A percentile compares a stretch with the other conserved stretches of the same genome.
Conservation (phyloP, 176 grass and related monocot genomes). For the Saccharum spontaneum region DNA sequence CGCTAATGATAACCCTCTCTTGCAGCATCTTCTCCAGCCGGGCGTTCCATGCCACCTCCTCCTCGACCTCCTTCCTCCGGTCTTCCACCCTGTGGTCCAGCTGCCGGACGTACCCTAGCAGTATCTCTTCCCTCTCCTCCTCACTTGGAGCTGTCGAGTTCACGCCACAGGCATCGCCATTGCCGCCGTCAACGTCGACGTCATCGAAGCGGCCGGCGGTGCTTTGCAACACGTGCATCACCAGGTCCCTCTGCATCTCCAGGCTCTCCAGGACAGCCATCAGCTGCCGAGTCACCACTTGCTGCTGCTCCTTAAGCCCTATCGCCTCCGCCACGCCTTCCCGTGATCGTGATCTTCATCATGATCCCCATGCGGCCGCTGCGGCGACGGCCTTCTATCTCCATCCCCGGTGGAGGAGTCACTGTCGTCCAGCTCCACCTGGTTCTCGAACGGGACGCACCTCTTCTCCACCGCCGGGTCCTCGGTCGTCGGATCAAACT, state of each 20-base stretch:
- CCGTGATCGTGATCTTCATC: not conserved
- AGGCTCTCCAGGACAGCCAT: conserved; percentile 65
- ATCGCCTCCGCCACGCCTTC: not conserved
- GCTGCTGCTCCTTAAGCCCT: conserved; percentile 29
- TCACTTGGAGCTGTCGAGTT: not conserved
- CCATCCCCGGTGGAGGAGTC: conserved; percentile 1
- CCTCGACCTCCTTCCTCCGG: conserved; percentile 53
- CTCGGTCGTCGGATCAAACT: conserved; percentile 40
- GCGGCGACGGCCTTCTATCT: not conserved
- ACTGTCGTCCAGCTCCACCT: not conserved
- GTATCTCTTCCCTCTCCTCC: conserved; percentile 48
- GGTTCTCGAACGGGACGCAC: not conserved
- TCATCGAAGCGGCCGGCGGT: conserved; percentile 1
- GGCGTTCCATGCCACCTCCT: conserved; percentile 55
- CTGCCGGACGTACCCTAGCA: conserved; percentile 51
- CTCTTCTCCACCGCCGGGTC: not conserved
- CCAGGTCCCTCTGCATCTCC: conserved; percentile 69
- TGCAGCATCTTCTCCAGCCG: conserved; percentile 49
- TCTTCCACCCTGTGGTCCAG: conserved; percentile 56
- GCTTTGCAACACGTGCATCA: conserved; percentile 50
- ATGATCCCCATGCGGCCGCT: not conserved
- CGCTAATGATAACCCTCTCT: not conserved
- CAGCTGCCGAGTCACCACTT: conserved; percentile 58
- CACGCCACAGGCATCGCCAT: not conserved
- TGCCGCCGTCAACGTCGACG: not conserved